Conservation (phyloP, 768 basidiomycete species). For the Candolleomyces aberdarensis region DNA sequence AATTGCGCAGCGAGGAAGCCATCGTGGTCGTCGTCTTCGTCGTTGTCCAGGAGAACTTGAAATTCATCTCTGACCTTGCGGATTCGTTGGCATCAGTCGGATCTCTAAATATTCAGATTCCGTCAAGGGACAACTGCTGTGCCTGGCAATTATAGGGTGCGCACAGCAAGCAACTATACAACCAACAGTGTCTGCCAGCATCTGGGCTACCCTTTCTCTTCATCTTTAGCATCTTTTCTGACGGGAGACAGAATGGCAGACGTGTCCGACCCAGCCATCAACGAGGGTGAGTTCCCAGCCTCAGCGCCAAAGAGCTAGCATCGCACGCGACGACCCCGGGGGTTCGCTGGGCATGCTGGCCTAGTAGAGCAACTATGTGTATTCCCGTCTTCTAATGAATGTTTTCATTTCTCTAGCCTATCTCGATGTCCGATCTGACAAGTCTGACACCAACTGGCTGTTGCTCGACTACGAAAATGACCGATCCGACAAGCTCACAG, state of each 20-base stretch:
- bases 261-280: conserved; percentile 69
- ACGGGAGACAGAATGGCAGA: conserved; percentile 60
- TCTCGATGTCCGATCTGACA: conserved; percentile 81
- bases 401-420: conserved; percentile 57
- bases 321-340: neutral
- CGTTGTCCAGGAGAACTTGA: conserved; percentile 2
- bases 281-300: conserved; percentile 50
- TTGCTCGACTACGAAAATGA: conserved; percentile 87
- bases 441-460: conserved; percentile 86
- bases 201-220: conserved; percentile 6
- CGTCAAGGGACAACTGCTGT: neutral
- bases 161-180: neutral
- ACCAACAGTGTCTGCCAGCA: neutral
- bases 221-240: conserved; percentile 1
- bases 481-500: conserved; percentile 73
- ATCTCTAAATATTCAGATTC: neutral
- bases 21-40: conserved; percentile 14
- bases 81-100: neutral
- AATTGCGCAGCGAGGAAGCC: conserved; percentile 21
- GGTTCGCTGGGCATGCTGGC: neutral
- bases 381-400: conserved; percentile 14
- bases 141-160: neutral
- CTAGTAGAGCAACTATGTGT: neutral
- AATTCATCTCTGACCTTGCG: neutral
- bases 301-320: conserved; percentile 3